Base-by-base conservation (phyloP, 2,329 filamentous ascomycete genomes). In the Apiospora pterosperma region DNA sequence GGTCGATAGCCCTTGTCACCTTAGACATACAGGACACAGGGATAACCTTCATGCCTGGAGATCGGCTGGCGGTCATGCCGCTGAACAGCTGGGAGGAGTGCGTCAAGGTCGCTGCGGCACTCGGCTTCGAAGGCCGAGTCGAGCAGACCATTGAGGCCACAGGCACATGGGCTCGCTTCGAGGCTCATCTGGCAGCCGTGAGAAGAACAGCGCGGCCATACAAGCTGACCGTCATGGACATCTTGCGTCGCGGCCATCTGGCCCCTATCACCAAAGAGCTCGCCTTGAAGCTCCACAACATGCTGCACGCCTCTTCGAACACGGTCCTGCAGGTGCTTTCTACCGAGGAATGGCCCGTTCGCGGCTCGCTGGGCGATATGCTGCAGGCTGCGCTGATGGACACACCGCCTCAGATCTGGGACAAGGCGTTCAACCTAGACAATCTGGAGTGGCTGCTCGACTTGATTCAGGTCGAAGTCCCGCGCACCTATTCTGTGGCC, bases 21-120 rank as follows among this genome's bases (percentile, higher is more conserved):
- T 74, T 85, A 12, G 84, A 85, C 67, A 79, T 86, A 1, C 78
- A 81, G 21, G 78, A 85, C 59, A 84, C 83, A 0, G 83, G 83
- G 0, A 82, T 85, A 55, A 85, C 83, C 0, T 86, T 84, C 63
- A 77, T 80, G 60, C 83, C 84, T 0, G 84, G 84, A 0, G 84
- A 86, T 62, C 78, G 83, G 5, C 76, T 86, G 6, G 83, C 83
- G 0, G 75, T 86, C 2, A 85, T 86, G 83, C 83, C 83, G 0
- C 77, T 85, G 19, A 86, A 85, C 64, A 79, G 76, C 63, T 85
- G 82, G 84, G 79, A 80, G 10, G 84, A 86, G 68, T 84, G 82
- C 61, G 83, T 83, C 21, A 85, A 85, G 67, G 81, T 86, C 11
- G 82, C 81, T 3, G 79, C 82, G 0, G 82, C 82, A 0, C 75